Base-by-base conservation (phyloP, 1,284 basidiomycete genomes). In the Kalmanozyma brasiliensis region DNA sequence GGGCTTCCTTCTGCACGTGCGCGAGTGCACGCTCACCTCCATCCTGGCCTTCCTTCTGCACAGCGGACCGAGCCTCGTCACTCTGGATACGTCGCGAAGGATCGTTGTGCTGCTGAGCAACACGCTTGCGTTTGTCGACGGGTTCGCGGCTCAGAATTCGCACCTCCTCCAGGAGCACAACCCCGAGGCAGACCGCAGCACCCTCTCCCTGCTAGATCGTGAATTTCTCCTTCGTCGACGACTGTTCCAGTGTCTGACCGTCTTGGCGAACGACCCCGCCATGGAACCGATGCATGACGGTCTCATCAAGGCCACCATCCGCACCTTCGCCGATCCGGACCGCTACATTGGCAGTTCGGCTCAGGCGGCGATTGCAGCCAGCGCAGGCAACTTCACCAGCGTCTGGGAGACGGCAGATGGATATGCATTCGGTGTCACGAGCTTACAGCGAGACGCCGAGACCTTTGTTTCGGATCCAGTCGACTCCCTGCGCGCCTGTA, bases 341-440 rank as follows among this genome's bases (percentile, higher is more conserved):
- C 84, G 83, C 40, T 86, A 86, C 75, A 83, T 84, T 10, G 92
- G 91, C 0, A 93, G 92, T 1, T 89, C 90, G 0, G 88, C 96
- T 7, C 95, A 98, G 82, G 94, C 94, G 0, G 92, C 93, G 0
- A 96, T 97, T 63, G 91, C 91, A 0, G 89, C 91, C 1, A 93
- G 91, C 32, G 87, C 92, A 0, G 94, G 93, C 5, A 86, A 88
- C 1, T 95, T 96, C 81, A 89, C 88, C 4, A 88, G 87, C 13
- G 86, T 98, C 8, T 98, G 96, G 95, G 88, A 90, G 59, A 87
- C 88, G 52, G 85, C 87, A 0, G 95, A 98, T 80, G 92, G 93
- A 0, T 95, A 94, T 82, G 94, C 90, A 0, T 95, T 92, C 83
- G 96, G 95, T 3, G 88, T 98, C 10, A 93, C 93, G 1, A 91